A percentile compares a stretch with the other conserved stretches of the same genome.
These are phyloP conservation scores for Pyrrhoderma noxium DNA, from an alignment of 1,284 basidiomycete genomes.

Conservation along the genomic window DNA sequence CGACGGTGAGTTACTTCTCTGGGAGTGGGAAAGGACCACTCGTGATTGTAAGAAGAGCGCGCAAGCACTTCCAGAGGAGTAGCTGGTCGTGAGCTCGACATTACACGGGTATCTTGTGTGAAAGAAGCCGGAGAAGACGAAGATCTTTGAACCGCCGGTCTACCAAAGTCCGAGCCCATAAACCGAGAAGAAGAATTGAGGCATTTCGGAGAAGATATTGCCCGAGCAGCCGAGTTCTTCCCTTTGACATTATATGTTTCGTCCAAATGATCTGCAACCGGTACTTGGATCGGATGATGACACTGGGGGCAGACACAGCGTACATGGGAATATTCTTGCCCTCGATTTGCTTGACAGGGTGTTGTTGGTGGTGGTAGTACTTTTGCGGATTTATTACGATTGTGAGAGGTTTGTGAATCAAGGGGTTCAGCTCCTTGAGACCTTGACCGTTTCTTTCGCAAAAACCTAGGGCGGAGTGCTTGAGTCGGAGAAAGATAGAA, in stretches of 20 bases:
- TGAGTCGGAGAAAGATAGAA: background rate
- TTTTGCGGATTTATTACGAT: background rate
- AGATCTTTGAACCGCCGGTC: constrained; percentile 8
- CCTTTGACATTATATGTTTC: constrained; percentile 1
- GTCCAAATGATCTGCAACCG: background rate
- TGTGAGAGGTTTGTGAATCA: background rate
- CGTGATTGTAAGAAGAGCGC: constrained; percentile 16
- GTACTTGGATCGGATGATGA: background rate
- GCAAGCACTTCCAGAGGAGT: constrained; percentile 14
- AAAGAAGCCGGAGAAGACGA: constrained; percentile 13
- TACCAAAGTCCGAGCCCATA: constrained; percentile 2
- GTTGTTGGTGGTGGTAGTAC: background rate
- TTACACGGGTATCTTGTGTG: background rate
- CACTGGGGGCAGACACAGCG: constrained; percentile 2
- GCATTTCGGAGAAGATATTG: too few species aligned
- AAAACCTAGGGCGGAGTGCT: constrained; percentile 1
- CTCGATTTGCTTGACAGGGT: background rate
- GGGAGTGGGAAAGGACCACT: constrained; percentile 8
- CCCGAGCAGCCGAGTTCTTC: background rate
- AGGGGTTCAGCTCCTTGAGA: background rate
- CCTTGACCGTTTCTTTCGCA: constrained; percentile 6
- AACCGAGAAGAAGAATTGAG: constrained; percentile 1
- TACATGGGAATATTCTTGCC: background rate
- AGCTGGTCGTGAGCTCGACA: constrained; percentile 4
- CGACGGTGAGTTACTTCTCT: background rate